Base-by-base conservation (phyloP, 2,329 filamentous ascomycete genomes). In the Cladosporium sp. region DNA sequence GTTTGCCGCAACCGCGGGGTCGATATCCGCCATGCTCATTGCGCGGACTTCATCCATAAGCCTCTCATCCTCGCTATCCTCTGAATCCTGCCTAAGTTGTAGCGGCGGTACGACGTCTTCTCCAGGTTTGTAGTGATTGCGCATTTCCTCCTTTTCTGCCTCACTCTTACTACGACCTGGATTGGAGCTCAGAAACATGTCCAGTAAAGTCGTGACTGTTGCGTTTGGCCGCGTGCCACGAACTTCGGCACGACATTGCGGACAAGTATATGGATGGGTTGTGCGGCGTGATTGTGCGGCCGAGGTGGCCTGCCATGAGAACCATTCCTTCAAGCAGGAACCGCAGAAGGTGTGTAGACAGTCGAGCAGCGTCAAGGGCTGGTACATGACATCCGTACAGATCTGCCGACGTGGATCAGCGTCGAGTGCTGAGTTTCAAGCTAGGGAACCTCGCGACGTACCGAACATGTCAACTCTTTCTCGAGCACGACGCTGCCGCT, bases 261-360 rank as follows among this genome's bases (percentile, higher is more conserved):
- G 93, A 72, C 93, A 98, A 39, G 90, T 96, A 67, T 89, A 95
- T 39, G 77, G 78, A 47, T 77, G 71, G 3, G 61, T 74, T 53
- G 60, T 77, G 6, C 57, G 55, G 62, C 58, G 76, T 63, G 47
- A 70, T 51, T 68, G 72, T 55, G 78, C 78, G 38, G 78, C 78
- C 12, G 76, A 75, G 25, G 77, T 74, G 32, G 84, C 83, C 67
- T 95, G 89, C 69, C 83, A 93, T 55, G 77, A 74, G 67, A 97
- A 98, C 93, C 93, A 98, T 73, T 95, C 89, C 69, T 95, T 95
- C 52, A 97, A 70, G 66, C 93, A 98, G 33, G 88, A 86, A 56
- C 91, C 93, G 74, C 93, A 98, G 70, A 94, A 98, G 39, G 92
- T 96, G 52, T 67, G 65, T 22, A 69, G 58, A 53, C 67, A 67